Conservation (phyloP, 805 yeast genomes). For the Zygoascus ofunaensis region DNA sequence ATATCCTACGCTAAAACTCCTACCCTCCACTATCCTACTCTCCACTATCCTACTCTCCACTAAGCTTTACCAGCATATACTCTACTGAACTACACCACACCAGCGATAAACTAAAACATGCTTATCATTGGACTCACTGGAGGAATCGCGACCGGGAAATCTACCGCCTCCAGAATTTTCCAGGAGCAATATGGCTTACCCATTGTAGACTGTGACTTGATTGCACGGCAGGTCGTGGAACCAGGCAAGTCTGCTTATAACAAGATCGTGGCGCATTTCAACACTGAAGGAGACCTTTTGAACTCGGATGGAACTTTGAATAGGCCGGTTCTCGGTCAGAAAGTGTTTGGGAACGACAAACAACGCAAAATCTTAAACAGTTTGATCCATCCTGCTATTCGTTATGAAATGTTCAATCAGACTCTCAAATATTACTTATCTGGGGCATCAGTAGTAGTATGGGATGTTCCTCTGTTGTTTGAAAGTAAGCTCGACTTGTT, state of each 20-base stretch:
- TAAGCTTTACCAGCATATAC: no score
- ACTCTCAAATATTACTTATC: slow-evolving; percentile 48
- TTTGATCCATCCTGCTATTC: slow-evolving; percentile 84
- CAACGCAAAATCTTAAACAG: slow-evolving; percentile 54
- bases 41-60: no score
- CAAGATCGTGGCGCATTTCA: slow-evolving; percentile 54
- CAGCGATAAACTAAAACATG: no score
- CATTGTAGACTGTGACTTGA: slow-evolving; percentile 80
- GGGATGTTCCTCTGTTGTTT: slow-evolving; percentile 86
- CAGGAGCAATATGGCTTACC: slow-evolving; percentile 43
- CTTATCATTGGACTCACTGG: slow-evolving; percentile 93
- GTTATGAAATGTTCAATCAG: slow-evolving; percentile 51
- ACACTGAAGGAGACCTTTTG: slow-evolving; percentile 34
- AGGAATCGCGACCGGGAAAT: slow-evolving; percentile 94
- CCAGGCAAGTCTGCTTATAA: slow-evolving; percentile 71
- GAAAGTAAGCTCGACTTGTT: slow-evolving; percentile 63
- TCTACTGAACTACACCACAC: no score
- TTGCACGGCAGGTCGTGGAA: slow-evolving; percentile 76
- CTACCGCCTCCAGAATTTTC: slow-evolving; percentile 68
- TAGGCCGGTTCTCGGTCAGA: slow-evolving; percentile 64
- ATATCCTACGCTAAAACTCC: no score
- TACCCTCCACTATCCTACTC: no score
- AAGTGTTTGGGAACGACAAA: slow-evolving; percentile 61
- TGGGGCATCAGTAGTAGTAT: slow-evolving; percentile 51
- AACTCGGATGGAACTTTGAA: slow-evolving; percentile 44